A percentile compares a stretch with the other conserved stretches of the same genome.
These are phyloP conservation scores for Fusarium hainanense DNA, from an alignment of 2,329 filamentous ascomycete genomes.

Conservation along the genomic window DNA sequence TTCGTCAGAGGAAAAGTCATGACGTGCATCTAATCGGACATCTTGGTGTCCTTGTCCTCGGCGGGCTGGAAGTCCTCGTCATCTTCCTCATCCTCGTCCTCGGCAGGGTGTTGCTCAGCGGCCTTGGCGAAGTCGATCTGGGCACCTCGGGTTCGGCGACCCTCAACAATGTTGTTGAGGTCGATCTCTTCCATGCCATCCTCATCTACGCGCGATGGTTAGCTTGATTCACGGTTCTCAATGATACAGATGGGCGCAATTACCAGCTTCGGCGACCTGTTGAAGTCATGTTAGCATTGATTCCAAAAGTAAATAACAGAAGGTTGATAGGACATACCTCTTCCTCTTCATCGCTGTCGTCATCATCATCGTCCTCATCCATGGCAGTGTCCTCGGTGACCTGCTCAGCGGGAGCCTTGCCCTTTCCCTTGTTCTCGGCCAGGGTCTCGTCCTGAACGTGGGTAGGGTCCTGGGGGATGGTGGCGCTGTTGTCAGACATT, in stretches of 20 bases:
- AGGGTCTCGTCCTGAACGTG: slow-evolving; percentile 50
- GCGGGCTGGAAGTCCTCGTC: slow-evolving; percentile 75
- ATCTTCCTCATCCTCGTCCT: slow-evolving; percentile 85
- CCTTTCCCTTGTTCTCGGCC: slow-evolving; percentile 83
- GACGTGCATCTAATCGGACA: slow-evolving; percentile 57
- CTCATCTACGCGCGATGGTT: slow-evolving; percentile 67
- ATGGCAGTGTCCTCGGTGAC: slow-evolving; percentile 70
- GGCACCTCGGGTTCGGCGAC: slow-evolving; percentile 88
- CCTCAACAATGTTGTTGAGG: slow-evolving; percentile 83
- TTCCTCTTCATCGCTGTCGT: slow-evolving; percentile 49
- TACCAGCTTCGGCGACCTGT: slow-evolving; percentile 49
- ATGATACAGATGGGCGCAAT: slow-evolving; percentile 23
- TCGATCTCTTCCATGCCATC: slow-evolving; percentile 95
- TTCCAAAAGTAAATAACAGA: background rate
- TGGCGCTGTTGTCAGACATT: slow-evolving; percentile 65
- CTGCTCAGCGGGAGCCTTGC: slow-evolving; percentile 73
- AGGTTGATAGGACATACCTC: slow-evolving; percentile 42
- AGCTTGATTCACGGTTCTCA: slow-evolving; percentile 37
- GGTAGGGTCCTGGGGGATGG: slow-evolving; percentile 59
- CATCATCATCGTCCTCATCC: slow-evolving; percentile 78
- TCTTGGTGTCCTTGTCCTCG: slow-evolving; percentile 70
- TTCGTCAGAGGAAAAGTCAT: background rate
- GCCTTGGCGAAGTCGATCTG: slow-evolving; percentile 95
- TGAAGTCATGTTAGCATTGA: slow-evolving; percentile 40
- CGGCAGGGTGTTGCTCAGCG: slow-evolving; percentile 77